A percentile compares a stretch with the other conserved stretches of the same genome.
phyloP scores from a whole-genome alignment of 2,329 filamentous ascomycete species.

The Periconia digitata region DNA sequence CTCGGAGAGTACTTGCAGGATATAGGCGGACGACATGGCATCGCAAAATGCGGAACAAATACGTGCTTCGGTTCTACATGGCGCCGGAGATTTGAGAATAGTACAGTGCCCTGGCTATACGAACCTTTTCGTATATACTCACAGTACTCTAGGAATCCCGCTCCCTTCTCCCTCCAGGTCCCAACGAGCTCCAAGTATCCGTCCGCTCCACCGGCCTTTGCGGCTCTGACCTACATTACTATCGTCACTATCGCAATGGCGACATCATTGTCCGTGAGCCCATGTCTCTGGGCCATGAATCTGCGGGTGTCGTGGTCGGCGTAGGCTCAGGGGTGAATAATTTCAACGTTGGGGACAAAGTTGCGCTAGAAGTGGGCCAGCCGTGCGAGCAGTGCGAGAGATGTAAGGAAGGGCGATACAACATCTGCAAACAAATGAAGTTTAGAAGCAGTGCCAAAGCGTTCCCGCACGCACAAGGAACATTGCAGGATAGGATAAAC shows the following conservation, averaged over 20 bases:
- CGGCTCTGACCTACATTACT: conserved; percentile 80
- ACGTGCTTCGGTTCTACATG: conserved; percentile 60
- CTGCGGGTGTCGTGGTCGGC: conserved; percentile 74
- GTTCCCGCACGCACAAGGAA: conserved; percentile 66
- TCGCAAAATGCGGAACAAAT: conserved; percentile 41
- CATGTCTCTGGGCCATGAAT: conserved; percentile 78
- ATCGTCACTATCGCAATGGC: conserved; percentile 82
- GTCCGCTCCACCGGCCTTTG: conserved; percentile 70
- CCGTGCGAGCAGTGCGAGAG: conserved; percentile 69
- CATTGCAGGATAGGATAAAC: conserved; percentile 63
- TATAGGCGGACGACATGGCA: conserved; percentile 17
- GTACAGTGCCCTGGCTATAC: conserved; percentile 42
- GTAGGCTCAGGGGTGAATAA: conserved; percentile 65
- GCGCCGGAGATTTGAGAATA: conserved; percentile 61
- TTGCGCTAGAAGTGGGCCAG: conserved; percentile 89
- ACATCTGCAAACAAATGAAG: conserved; percentile 61
- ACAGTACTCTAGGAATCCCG: conserved; percentile 55
- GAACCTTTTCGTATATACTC: conserved; percentile 2
- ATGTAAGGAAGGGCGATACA: conserved; percentile 61
- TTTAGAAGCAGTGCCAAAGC: conserved; percentile 63
- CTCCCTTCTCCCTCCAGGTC: conserved; percentile 48
- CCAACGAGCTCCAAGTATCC: conserved; percentile 63
- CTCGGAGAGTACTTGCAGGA: too few species aligned
- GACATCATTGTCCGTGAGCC: conserved; percentile 81
- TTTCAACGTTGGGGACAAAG: conserved; percentile 74